These are phyloP conservation scores for Cystoderma amianthinum DNA, from an alignment of 768 basidiomycete genomes.

Conservation along the genomic window DNA sequence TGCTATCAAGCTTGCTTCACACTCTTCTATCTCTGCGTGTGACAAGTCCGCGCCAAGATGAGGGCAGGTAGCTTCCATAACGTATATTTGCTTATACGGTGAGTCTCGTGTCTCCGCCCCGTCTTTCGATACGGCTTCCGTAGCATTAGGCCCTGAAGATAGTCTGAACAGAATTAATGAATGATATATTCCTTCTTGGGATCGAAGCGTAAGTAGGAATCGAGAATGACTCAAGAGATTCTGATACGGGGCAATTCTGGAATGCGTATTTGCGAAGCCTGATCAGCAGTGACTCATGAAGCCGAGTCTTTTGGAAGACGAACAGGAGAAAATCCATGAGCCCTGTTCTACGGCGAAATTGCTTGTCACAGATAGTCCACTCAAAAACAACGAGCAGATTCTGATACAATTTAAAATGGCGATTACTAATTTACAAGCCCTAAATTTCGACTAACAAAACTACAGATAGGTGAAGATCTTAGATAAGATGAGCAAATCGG, in stretches of 20 bases:
- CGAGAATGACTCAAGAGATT: slow-evolving; percentile 49
- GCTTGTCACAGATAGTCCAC: too few relatives aligned
- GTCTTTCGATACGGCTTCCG: slow-evolving; percentile 2
- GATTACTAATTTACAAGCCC: background rate
- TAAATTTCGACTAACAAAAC: too few relatives aligned
- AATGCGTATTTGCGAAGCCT: background rate
- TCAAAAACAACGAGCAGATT: too few relatives aligned
- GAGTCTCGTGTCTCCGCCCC: slow-evolving; percentile 2
- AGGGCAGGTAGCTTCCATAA: slow-evolving; percentile 77
- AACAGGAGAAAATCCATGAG: background rate
- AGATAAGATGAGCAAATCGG: background rate
- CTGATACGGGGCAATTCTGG: slow-evolving; percentile 36
- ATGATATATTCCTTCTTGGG: slow-evolving; percentile 49
- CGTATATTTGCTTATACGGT: slow-evolving; percentile 47
- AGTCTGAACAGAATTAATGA: slow-evolving; percentile 63
- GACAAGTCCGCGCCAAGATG: slow-evolving; percentile 78
- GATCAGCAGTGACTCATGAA: too few relatives aligned
- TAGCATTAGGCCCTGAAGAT: slow-evolving; percentile 4
- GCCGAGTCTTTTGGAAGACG: background rate
- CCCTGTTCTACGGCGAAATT: too few relatives aligned
- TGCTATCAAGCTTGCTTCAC: slow-evolving; percentile 49
- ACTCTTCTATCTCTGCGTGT: slow-evolving; percentile 74
- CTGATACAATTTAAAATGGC: too few relatives aligned
- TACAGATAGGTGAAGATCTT: background rate
- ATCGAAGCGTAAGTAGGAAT: slow-evolving; percentile 55